These are phyloP conservation scores for Strobilomyces echinocephalus DNA, from an alignment of 768 basidiomycete species.

Conservation along the genomic window DNA sequence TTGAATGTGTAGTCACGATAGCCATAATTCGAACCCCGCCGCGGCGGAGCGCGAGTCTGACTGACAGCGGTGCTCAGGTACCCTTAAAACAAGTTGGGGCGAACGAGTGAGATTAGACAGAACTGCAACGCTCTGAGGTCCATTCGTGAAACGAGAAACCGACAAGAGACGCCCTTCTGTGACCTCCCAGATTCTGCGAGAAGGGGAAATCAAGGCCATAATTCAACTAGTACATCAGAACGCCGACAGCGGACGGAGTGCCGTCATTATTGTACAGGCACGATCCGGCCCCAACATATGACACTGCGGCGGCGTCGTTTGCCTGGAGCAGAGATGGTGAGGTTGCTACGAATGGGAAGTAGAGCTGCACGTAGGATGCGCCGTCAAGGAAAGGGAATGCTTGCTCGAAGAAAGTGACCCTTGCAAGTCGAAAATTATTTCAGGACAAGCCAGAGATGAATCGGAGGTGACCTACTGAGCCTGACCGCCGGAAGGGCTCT, in stretches of 20 bases:
- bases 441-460: background rate
- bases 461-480: constrained; percentile 24
- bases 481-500: constrained; percentile 30
- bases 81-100: too few relatives aligned
- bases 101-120: too few relatives aligned
- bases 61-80: too few relatives aligned
- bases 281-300: constrained; percentile 26
- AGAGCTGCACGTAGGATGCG: constrained; percentile 29
- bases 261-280: constrained; percentile 32
- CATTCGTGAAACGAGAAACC: background rate
- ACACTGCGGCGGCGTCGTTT: constrained; percentile 16
- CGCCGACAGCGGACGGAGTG: constrained; percentile 21
- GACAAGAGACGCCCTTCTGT: background rate
- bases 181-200: too few relatives aligned
- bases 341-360: constrained; percentile 36
- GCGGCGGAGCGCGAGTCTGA: too few relatives aligned
- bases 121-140: too few relatives aligned
- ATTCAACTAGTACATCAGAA: constrained; percentile 14
- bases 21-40: too few relatives aligned
- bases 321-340: constrained; percentile 22
- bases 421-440: constrained; percentile 5
- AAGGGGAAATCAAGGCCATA: background rate
- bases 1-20: too few relatives aligned
- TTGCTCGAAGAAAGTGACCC: constrained; percentile 31
- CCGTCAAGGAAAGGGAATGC: constrained; percentile 34